Conservation (phyloP, 2,329 filamentous ascomycete genomes). For the Fusarium papillatum region DNA sequence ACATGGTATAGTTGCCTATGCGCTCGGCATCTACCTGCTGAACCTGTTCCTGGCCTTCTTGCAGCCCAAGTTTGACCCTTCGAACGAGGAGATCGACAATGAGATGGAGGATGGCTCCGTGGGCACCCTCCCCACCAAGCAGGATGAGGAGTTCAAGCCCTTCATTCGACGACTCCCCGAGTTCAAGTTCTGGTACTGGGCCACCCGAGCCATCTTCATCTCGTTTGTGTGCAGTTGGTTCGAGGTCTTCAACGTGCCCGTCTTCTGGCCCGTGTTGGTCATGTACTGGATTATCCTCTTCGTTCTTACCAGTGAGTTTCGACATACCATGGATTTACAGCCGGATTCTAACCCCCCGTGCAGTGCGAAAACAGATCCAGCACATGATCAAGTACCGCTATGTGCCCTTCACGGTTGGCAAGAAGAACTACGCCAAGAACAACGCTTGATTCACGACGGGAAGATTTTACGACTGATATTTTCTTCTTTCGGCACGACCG, state of each 20-base stretch:
- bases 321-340: neutral
- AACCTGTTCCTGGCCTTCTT: slow-evolving; percentile 99
- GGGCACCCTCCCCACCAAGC: slow-evolving; percentile 89
- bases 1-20: slow-evolving; percentile 84
- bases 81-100: slow-evolving; percentile 89
- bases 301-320: slow-evolving; percentile 88
- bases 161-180: slow-evolving; percentile 97
- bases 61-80: slow-evolving; percentile 98
- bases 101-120: slow-evolving; percentile 95
- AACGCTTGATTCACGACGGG: slow-evolving; percentile 55
- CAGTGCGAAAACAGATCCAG: slow-evolving; percentile 99
- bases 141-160: slow-evolving; percentile 97
- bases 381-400: slow-evolving; percentile 99
- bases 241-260: slow-evolving; percentile 93
- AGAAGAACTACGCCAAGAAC: slow-evolving; percentile 82
- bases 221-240: slow-evolving; percentile 94
- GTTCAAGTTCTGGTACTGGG: slow-evolving; percentile 99
- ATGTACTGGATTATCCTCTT: slow-evolving; percentile 99
- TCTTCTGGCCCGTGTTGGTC: slow-evolving; percentile 98
- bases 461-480: slow-evolving; percentile 13
- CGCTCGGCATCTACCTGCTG: slow-evolving; percentile 97
- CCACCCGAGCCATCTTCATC: slow-evolving; percentile 88
- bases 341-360: slow-evolving; percentile 7
- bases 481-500: slow-evolving; percentile 38
- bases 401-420: slow-evolving; percentile 93